phyloP scores from a whole-genome alignment of 2,329 filamentous ascomycete genomes.

The Neonectria punicea region DNA sequence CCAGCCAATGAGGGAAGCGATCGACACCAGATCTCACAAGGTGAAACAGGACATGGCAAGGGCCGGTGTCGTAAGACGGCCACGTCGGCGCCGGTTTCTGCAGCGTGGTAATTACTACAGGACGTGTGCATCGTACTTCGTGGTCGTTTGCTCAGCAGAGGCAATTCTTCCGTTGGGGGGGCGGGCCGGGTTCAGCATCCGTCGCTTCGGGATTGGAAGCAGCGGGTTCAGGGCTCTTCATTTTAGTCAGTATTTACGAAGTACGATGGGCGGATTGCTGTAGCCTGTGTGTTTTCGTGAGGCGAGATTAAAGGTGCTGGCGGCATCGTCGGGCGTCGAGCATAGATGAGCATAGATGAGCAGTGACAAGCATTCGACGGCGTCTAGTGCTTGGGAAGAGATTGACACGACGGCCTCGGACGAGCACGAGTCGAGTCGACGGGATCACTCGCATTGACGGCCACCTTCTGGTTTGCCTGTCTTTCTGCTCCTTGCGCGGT shows the following conservation, averaged over 20 bases:
- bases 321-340: not conserved
- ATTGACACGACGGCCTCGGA: not conserved
- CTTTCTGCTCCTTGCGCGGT: not conserved
- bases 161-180: not conserved
- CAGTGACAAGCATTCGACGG: not conserved
- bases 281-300: constrained; percentile 10
- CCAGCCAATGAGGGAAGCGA: constrained; percentile 15
- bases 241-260: not conserved
- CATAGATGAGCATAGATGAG: constrained; percentile 16
- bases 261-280: not conserved
- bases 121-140: not conserved
- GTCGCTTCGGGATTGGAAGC: constrained; percentile 6
- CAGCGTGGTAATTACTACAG: not conserved
- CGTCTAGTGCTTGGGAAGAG: constrained; percentile 10
- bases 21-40: constrained; percentile 24
- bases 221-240: not conserved
- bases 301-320: constrained; percentile 24
- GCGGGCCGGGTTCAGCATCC: constrained; percentile 5
- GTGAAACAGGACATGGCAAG: constrained; percentile 23
- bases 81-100: constrained; percentile 15
- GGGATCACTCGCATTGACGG: constrained; percentile 13
- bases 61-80: constrained; percentile 16
- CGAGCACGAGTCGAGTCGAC: not conserved
- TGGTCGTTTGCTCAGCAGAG: not conserved
- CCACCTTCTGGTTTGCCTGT: not conserved